Conservation (phyloP, 75 land plant species). For the Sequoia sempervirens region DNA sequence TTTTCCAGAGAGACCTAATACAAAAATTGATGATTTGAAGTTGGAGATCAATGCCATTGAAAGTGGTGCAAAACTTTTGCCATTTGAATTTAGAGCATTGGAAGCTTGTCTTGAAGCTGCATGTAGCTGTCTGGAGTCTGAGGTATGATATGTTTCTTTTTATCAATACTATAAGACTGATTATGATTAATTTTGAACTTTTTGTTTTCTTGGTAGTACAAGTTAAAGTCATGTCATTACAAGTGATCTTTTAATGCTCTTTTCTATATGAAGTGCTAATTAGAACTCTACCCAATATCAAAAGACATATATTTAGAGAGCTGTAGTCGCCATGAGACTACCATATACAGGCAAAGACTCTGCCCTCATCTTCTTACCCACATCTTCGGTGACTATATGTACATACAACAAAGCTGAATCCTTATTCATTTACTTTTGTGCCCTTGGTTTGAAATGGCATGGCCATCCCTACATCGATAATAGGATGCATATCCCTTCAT, state of each 20-base stretch:
- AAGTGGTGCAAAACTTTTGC: conserved; percentile 34
- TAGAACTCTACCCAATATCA: neutral
- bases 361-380: neutral
- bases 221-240: neutral
- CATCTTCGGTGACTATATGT: too few species aligned
- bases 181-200: neutral
- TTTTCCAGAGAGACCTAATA: neutral
- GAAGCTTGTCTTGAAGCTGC: conserved; percentile 58
- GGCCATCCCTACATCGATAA: too few species aligned
- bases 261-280: neutral
- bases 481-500: too few species aligned
- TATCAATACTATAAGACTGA: neutral
- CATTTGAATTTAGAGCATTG: conserved; percentile 61
- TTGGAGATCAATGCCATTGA: neutral
- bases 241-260: neutral
- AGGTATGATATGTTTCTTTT: conserved; percentile 22
- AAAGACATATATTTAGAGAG: too few species aligned
- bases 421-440: too few species aligned
- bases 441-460: too few species aligned
- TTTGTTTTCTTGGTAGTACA: neutral
- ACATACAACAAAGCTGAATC: too few species aligned
- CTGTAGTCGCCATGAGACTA: neutral
- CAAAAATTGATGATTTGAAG: neutral
- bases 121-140: conserved; percentile 43
- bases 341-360: neutral